These are phyloP conservation scores for Acacia melanoxylon DNA, from an alignment of 306 rosid species.

Conservation along the genomic window DNA sequence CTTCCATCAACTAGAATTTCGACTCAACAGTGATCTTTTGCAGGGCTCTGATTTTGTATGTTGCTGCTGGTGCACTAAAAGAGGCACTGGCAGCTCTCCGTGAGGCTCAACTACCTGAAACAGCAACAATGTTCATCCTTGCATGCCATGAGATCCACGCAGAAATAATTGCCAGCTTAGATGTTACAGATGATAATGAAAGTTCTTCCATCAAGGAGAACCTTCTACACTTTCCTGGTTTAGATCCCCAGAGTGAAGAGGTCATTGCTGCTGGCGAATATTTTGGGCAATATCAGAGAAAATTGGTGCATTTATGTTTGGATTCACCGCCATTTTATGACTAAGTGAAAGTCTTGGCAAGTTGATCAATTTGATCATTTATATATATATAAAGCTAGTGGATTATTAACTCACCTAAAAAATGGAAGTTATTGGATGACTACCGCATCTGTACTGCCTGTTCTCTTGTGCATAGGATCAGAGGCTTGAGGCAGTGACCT, in stretches of 20 bases:
- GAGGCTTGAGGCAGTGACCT: conserved; percentile 18
- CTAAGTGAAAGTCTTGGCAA: conserved; percentile 30
- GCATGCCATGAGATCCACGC: conserved; percentile 90
- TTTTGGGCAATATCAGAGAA: conserved; percentile 83
- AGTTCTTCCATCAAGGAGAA: conserved; percentile 47
- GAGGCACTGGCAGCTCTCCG: conserved; percentile 95
- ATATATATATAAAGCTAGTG: conserved; percentile 4
- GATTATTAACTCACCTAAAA: conserved; percentile 14
- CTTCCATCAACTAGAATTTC: conserved; percentile 1
- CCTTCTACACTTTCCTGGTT: conserved; percentile 56
- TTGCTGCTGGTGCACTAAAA: conserved; percentile 94
- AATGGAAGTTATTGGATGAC: conserved; percentile 20
- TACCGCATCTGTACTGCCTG: conserved; percentile 3
- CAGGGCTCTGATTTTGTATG: conserved; percentile 92
- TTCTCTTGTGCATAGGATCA: conserved; percentile 19
- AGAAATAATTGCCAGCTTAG: conserved; percentile 54
- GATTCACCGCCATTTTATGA: conserved; percentile 77
- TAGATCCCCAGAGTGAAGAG: conserved; percentile 81
- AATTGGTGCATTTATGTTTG: conserved; percentile 95
- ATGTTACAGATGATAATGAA: conserved; percentile 46
- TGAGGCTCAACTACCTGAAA: conserved; percentile 87
- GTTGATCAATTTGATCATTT: conserved; percentile 16
- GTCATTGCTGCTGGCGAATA: conserved; percentile 79
- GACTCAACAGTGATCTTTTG: conserved; percentile 31
- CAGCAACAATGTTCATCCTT: conserved; percentile 92